These are phyloP conservation scores for Globisporangium mamillatum DNA, from an alignment of 352 stramenopile genomes.

Conservation along the genomic window DNA sequence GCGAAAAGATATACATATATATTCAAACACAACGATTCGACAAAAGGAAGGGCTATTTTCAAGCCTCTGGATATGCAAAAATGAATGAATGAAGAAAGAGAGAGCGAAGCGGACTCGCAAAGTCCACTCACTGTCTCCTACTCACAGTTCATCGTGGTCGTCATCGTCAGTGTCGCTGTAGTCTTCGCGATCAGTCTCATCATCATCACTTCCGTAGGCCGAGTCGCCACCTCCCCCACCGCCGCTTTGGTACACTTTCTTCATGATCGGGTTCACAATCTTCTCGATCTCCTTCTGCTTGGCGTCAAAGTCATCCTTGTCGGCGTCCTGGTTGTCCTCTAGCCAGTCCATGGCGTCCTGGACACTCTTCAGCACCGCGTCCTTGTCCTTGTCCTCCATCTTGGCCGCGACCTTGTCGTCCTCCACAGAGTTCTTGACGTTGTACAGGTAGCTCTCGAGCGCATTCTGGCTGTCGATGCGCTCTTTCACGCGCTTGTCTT, in stretches of 20 bases:
- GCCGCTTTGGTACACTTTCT: slow-evolving; percentile 93
- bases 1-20: no score
- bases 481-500: slow-evolving; percentile 93
- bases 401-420: slow-evolving; percentile 95
- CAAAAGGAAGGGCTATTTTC: no score
- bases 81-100: no score
- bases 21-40: no score
- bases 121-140: no score
- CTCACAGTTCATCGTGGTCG: no score
- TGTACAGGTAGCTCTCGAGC: slow-evolving; percentile 97
- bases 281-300: slow-evolving; percentile 99
- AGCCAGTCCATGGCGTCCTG: slow-evolving; percentile 99
- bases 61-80: no score
- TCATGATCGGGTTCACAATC: slow-evolving; percentile 98
- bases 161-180: no score
- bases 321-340: slow-evolving; percentile 97
- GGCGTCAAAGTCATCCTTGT: slow-evolving; percentile 96
- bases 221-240: slow-evolving; percentile 25
- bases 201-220: no score
- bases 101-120: no score
- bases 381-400: slow-evolving; percentile 94
- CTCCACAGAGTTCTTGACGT: slow-evolving; percentile 91
- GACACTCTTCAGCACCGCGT: slow-evolving; percentile 86
- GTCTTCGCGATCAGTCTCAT: no score
- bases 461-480: slow-evolving; percentile 93